These are phyloP conservation scores for Linnemannia elongata DNA, from an alignment of 192 early-diverging fungal genomes.

Conservation along the genomic window DNA sequence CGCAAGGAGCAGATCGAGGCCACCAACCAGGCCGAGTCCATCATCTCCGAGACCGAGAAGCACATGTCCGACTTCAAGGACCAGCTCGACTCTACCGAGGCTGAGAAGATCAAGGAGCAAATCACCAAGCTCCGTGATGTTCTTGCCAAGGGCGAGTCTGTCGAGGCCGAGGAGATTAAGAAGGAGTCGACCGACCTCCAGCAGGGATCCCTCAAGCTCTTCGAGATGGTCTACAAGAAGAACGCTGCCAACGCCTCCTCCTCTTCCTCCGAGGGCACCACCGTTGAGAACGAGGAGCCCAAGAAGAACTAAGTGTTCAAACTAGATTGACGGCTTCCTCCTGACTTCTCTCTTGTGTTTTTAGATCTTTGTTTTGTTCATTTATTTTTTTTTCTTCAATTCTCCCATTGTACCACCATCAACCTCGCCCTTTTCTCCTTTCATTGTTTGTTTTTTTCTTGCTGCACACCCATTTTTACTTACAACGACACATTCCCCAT, in stretches of 20 bases:
- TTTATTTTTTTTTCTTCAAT: constrained; percentile 8
- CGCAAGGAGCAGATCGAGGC: constrained; percentile 96
- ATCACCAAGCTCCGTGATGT: constrained; percentile 87
- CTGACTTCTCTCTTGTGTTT: constrained; percentile 6
- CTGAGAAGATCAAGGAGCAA: constrained; percentile 86
- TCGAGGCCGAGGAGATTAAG: constrained; percentile 89
- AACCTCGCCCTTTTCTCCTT: constrained; percentile 4
- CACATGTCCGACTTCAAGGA: constrained; percentile 97
- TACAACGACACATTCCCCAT: not conserved
- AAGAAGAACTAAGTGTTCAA: constrained; percentile 45
- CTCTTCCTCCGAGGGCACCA: constrained; percentile 45
- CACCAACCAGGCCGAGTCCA: constrained; percentile 91
- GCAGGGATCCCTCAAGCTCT: constrained; percentile 92
- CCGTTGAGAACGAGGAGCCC: constrained; percentile 54
- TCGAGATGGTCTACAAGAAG: constrained; percentile 97
- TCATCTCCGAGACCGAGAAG: constrained; percentile 95
- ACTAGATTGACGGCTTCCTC: constrained; percentile 6
- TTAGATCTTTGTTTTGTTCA: constrained; percentile 12
- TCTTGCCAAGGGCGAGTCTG: constrained; percentile 72
- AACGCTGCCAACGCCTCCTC: constrained; percentile 48
- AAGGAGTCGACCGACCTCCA: constrained; percentile 89
- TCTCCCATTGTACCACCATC: constrained; percentile 32
- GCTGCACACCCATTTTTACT: constrained; percentile 19
- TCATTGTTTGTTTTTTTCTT: constrained; percentile 15
- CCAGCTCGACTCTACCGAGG: constrained; percentile 90